Percentiles rank a stretch among this genome's conserved stretches.
Evolutionary conservation across 352 stramenopile species (phyloP).

Genomic region (Globisporangium solare): DNA sequence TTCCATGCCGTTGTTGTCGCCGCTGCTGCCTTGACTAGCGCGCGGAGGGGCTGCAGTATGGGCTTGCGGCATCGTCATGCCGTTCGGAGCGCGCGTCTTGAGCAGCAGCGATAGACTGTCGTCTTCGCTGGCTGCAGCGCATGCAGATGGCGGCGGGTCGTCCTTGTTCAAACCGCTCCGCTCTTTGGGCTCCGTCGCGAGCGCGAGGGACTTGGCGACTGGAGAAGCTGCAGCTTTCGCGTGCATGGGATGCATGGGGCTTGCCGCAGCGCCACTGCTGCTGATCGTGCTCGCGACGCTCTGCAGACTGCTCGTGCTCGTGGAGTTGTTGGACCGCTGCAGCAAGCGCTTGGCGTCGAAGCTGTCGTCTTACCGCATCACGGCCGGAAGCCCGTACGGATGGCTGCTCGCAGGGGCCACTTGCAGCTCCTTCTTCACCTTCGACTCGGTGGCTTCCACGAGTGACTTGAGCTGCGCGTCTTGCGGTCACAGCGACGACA

Average conservation of each 20-base stretch:
- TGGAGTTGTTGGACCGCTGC: slow-evolving; percentile 14
- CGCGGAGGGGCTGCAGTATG: neutral
- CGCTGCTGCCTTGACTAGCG: neutral
- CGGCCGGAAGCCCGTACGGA: slow-evolving; percentile 5
- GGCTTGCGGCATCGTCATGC: neutral
- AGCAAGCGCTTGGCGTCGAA: slow-evolving; percentile 5
- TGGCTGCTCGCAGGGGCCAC: neutral
- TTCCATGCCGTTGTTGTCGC: slow-evolving; percentile 16
- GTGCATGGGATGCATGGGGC: neutral
- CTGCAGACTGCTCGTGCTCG: slow-evolving; percentile 13
- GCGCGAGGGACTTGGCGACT: neutral
- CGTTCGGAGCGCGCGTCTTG: slow-evolving; percentile 13
- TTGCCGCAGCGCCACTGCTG: neutral
- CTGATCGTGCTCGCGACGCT: neutral
- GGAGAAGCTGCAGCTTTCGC: slow-evolving; percentile 1
- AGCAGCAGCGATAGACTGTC: slow-evolving; percentile 27
- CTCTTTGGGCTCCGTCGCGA: slow-evolving; percentile 1
- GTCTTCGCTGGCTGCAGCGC: slow-evolving; percentile 17
- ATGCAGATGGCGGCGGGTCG: slow-evolving; percentile 2
- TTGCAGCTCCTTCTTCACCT: slow-evolving; percentile 31
- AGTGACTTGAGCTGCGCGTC: slow-evolving; percentile 42
- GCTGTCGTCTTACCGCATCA: slow-evolving; percentile 8
- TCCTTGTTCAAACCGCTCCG: slow-evolving; percentile 4
- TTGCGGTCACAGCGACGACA: slow-evolving; percentile 44
- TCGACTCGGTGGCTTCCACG: slow-evolving; percentile 33